Base-by-base conservation (phyloP, 768 basidiomycete species). In the Boletus rex-veris region DNA sequence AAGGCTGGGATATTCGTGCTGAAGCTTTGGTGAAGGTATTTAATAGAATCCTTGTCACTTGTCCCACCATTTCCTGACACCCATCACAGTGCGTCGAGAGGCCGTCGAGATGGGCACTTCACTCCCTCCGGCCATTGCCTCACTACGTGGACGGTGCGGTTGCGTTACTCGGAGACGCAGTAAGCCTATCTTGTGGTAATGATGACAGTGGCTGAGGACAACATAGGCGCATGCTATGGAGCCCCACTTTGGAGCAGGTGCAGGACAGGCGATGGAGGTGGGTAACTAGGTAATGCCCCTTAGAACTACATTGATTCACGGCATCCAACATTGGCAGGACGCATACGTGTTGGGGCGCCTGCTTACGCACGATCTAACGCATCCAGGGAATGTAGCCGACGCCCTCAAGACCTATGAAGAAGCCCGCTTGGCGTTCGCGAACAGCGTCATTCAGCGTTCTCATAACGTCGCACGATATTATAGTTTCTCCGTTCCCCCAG, bases 211-310 rank as follows among this genome's bases (percentile, higher is more conserved):
- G 26, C 26, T 28, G 50, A 61, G 33, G 41, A n/a, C 38, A 14
- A 12, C 11, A 16, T 42, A 67, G 78, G 78, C 77, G 0, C 78
- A 80, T 62, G 77, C 74, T 0, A 77, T 78, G 72, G 66, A 73
- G 5, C 77, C 78, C 0, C 72, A 78, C 57, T 70, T 76, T 60
- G 79, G 75, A 1, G 73, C 77, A 0, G 79, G 80, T 3, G 80
- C 77, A 4, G 76, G 78, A 4, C 78, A 78, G 50, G 78, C 79
- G 1, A 73, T 80, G 16, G 80, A 80, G 64, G 77, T 77, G 41
- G 7, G 63, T 44, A 8, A 18, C n/a, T 36, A 4, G 14, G 5
- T 28, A 31, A 60, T 48, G 8, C 4, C 5, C 2, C 4, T 7
- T 8, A 2, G 9, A 4, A n/a, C 5, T 9, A 30, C 33, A 3